These are phyloP conservation scores for Colletotrichum sansevieriae DNA, from an alignment of 2,329 filamentous ascomycete species.

Conservation along the genomic window DNA sequence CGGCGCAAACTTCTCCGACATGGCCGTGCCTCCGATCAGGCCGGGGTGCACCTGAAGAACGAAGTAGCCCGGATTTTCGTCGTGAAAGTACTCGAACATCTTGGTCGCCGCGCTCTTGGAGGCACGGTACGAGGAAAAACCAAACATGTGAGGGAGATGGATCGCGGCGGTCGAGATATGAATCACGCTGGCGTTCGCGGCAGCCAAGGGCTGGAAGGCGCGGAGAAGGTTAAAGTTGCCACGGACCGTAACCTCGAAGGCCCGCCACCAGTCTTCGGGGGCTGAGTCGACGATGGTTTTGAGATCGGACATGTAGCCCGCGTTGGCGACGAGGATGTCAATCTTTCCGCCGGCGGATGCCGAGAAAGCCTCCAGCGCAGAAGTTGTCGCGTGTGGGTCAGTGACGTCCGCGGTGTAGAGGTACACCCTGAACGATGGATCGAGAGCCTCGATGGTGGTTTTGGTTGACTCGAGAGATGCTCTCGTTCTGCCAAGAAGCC, in stretches of 20 bases:
- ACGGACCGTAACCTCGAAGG: constrained; percentile 62
- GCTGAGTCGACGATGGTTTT: constrained; percentile 41
- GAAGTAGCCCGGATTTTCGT: constrained; percentile 54
- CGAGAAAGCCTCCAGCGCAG: constrained; percentile 28
- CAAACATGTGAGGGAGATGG: constrained; percentile 45
- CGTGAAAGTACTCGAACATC: constrained; percentile 56
- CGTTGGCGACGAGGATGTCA: constrained; percentile 49
- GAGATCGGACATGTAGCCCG: constrained; percentile 44
- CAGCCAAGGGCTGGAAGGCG: constrained; percentile 58
- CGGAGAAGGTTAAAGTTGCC: constrained; percentile 60
- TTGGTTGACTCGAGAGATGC: constrained; percentile 46
- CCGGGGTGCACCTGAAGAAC: constrained; percentile 58
- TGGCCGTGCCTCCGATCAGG: constrained; percentile 27
- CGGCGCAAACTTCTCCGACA: constrained; percentile 35
- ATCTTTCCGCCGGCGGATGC: constrained; percentile 28
- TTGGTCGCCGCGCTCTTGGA: constrained; percentile 58
- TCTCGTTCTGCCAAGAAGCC: constrained; percentile 55
- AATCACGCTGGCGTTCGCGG: constrained; percentile 43
- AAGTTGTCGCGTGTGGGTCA: constrained; percentile 26
- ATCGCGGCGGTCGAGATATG: constrained; percentile 44
- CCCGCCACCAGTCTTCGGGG: constrained; percentile 45
- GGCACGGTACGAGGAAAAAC: constrained; percentile 54
- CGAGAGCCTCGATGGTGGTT: constrained; percentile 39
- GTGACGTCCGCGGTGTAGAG: constrained; percentile 42
- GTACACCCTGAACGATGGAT: constrained; percentile 41